phyloP scores from a whole-genome alignment of 495 filamentous ascomycete species.

The Trypethelium eluteriae region DNA sequence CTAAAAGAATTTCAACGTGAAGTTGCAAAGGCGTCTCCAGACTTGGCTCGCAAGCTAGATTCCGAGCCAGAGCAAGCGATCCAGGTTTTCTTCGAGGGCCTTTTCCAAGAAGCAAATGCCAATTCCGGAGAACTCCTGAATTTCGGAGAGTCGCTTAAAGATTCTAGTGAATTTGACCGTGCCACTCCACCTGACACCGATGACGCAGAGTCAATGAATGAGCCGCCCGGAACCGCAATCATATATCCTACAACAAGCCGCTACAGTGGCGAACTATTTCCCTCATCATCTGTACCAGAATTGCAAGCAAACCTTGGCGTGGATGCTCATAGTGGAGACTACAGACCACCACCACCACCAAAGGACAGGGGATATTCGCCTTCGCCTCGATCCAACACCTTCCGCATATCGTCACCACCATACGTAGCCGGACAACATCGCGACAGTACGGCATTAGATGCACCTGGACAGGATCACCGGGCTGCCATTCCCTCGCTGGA shows the following conservation, averaged over 20 bases:
- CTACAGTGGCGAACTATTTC: conserved; percentile 15
- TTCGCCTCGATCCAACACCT: conserved; percentile 20
- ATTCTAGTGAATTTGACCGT: conserved; percentile 17
- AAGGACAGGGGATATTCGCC: conserved; percentile 27
- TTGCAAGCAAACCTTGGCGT: conserved; percentile 15
- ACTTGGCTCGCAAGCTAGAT: conserved; percentile 35
- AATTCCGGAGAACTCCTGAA: neutral
- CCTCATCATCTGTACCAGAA: conserved; percentile 9
- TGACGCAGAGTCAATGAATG: conserved; percentile 25
- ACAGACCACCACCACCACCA: conserved; percentile 30
- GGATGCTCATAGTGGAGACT: conserved; percentile 12
- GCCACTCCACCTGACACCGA: conserved; percentile 22
- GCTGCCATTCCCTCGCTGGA: conserved; percentile 33
- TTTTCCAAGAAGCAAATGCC: conserved; percentile 3
- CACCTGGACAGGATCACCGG: neutral
- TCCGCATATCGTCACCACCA: conserved; percentile 8
- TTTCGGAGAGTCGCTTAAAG: neutral
- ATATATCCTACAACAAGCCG: conserved; percentile 7
- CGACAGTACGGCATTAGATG: neutral
- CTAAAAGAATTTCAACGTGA: conserved; percentile 33
- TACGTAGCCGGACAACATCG: neutral
- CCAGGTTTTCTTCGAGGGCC: conserved; percentile 1
- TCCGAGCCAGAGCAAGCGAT: conserved; percentile 7
- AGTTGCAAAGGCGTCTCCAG: conserved; percentile 37
- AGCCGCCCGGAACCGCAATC: conserved; percentile 16